phyloP scores from a whole-genome alignment of 1,139 yeast genomes.

The Schwanniomyces etchellsii region DNA sequence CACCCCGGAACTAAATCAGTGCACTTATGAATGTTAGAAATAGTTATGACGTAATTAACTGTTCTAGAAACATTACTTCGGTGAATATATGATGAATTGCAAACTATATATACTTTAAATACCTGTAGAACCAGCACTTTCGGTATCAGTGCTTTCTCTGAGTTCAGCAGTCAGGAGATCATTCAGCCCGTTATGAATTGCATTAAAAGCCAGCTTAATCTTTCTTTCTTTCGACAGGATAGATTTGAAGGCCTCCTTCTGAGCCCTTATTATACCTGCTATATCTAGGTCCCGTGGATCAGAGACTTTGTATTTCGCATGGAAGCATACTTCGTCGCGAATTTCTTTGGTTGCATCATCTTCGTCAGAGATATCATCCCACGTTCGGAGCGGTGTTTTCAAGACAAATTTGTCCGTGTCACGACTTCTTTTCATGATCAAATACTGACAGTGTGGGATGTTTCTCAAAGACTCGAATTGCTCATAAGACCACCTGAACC shows the following conservation, averaged over 20 bases:
- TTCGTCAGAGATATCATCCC: conserved; percentile 51
- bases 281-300: conserved; percentile 40
- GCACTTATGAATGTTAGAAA: conserved; percentile 1
- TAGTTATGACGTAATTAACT: too few relatives aligned
- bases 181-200: not conserved
- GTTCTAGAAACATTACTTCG: too few relatives aligned
- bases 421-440: conserved; percentile 62
- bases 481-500: conserved; percentile 92
- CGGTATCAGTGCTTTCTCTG: too few relatives aligned
- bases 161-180: too few relatives aligned
- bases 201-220: conserved; percentile 28
- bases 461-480: conserved; percentile 78
- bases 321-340: conserved; percentile 37
- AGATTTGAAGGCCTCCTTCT: conserved; percentile 34
- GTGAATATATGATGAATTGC: too few relatives aligned
- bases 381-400: conserved; percentile 50
- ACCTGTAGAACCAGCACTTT: too few relatives aligned
- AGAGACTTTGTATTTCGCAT: conserved; percentile 28
- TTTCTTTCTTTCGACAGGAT: conserved; percentile 32
- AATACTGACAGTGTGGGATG: conserved; percentile 77
- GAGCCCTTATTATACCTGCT: conserved; percentile 38
- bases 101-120: too few relatives aligned
- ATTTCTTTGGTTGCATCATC: conserved; percentile 36
- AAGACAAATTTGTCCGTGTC: conserved; percentile 42
- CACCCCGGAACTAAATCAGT: conserved; percentile 1